Percentiles rank a stretch among this genome's conserved stretches.
These are phyloP conservation scores for Diversispora epigaea DNA, from an alignment of 192 early-diverging fungal genomes.

Conservation along the genomic window DNA sequence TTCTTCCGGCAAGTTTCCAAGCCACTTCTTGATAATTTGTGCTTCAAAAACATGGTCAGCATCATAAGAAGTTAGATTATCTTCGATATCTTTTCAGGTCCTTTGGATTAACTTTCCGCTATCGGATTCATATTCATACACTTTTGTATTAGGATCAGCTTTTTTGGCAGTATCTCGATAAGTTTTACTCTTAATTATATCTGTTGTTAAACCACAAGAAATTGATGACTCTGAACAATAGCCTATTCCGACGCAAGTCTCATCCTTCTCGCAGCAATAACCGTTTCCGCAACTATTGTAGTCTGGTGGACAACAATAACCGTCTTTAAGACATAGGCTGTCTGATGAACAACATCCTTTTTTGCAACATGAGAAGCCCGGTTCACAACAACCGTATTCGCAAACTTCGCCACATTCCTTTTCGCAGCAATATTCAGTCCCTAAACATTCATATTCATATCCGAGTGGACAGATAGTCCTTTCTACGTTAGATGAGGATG, in stretches of 20 bases:
- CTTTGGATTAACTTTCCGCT: neutral
- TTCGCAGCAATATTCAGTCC: neutral
- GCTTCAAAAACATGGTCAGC: constrained; percentile 23
- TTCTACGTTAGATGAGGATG: constrained; percentile 1
- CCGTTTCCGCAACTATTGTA: no score
- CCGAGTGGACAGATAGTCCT: neutral
- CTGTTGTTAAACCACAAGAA: neutral
- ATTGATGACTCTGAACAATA: neutral
- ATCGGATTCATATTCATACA: neutral
- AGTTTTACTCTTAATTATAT: neutral
- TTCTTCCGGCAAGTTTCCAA: neutral
- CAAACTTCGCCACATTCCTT: neutral
- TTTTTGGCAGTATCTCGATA: neutral
- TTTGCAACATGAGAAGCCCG: neutral
- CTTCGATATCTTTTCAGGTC: neutral
- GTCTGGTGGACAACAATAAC: no score
- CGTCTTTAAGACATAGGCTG: neutral
- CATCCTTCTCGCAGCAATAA: neutral
- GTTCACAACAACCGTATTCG: no score
- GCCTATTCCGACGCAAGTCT: neutral
- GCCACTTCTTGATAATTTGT: constrained; percentile 3
- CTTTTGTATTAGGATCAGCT: neutral
- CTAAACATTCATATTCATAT: no score
- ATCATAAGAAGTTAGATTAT: neutral
- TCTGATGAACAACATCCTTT: neutral